Evolutionary conservation across 371 early-diverging fungal genomes (phyloP).

Genomic region (Fennellomyces sp.): DNA sequence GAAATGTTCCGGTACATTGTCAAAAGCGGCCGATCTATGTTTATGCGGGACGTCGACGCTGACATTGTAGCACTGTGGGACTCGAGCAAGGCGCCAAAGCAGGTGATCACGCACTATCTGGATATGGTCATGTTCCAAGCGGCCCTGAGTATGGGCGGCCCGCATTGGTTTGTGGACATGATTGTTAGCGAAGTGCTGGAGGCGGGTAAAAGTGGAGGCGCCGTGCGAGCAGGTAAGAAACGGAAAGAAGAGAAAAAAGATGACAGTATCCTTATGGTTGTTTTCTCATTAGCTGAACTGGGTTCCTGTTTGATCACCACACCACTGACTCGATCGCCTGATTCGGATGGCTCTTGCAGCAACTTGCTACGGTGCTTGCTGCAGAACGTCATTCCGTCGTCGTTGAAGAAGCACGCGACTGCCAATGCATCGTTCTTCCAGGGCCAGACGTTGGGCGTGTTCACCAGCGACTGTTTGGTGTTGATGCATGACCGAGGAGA

Average conservation of each 20-base stretch:
- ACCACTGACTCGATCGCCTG: conserved; percentile 28
- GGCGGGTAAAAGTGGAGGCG: conserved; percentile 54
- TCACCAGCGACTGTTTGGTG: conserved; percentile 48
- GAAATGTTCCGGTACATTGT: conserved; percentile 51
- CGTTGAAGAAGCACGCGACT: conserved; percentile 23
- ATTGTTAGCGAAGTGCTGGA: conserved; percentile 49
- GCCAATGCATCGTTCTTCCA: conserved; percentile 48
- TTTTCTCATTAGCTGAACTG: conserved; percentile 39
- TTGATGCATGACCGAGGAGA: conserved; percentile 34
- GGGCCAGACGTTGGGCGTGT: conserved; percentile 56
- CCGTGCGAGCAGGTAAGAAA: conserved; percentile 37
- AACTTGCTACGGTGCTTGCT: conserved; percentile 40
- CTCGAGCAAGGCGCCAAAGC: conserved; percentile 16
- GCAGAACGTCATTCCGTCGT: conserved; percentile 36
- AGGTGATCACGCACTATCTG: conserved; percentile 41
- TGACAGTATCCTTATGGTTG: not conserved
- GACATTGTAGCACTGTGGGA: conserved; percentile 38
- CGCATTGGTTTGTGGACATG: conserved; percentile 49
- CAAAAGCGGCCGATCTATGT: conserved; percentile 53
- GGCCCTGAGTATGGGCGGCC: conserved; percentile 47
- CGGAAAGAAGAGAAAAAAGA: not conserved
- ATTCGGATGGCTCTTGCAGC: conserved; percentile 26
- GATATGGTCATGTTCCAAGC: conserved; percentile 53
- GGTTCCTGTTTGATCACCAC: conserved; percentile 50
- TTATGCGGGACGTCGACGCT: conserved; percentile 52